Conservation (phyloP, 179 eudicot species). For the Amaranthus tricolor region DNA sequence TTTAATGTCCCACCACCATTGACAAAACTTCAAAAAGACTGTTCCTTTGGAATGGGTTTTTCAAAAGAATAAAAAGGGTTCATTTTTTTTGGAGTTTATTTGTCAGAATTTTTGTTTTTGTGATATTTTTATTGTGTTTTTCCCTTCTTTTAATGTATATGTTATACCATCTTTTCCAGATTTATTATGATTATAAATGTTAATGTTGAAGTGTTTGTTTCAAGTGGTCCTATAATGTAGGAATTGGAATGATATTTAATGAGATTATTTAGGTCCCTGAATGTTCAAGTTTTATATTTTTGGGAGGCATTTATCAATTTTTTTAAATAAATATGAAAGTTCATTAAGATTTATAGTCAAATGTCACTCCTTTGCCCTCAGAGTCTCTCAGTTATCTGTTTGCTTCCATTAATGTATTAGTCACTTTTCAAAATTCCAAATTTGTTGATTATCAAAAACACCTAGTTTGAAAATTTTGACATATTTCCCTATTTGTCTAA, state of each 20-base stretch:
- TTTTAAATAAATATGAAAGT: neutral
- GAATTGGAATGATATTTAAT: conserved; percentile 30
- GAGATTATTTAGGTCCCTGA: conserved; percentile 10
- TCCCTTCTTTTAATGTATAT: neutral
- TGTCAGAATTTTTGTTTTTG: conserved; percentile 6
- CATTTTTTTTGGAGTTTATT: conserved; percentile 1
- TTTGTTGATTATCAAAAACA: conserved; percentile 10
- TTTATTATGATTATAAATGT: conserved; percentile 12
- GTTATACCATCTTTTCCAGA: conserved; percentile 10
- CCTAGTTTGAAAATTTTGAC: conserved; percentile 13
- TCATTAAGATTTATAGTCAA: conserved; percentile 12
- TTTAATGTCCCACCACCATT: conserved; percentile 33
- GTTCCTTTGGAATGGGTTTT: conserved; percentile 22
- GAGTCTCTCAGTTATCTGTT: conserved; percentile 19
- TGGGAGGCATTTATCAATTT: neutral
- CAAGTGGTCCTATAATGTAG: conserved; percentile 28
- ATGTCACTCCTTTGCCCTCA: conserved; percentile 17
- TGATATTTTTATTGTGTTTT: neutral
- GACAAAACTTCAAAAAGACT: conserved; percentile 15
- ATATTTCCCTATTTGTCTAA: neutral
- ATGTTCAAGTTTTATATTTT: conserved; percentile 7
- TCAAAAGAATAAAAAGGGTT: conserved; percentile 20
- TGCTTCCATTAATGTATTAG: conserved; percentile 26
- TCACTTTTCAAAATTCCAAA: conserved; percentile 18
- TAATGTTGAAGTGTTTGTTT: conserved; percentile 25